Conservation (phyloP, 2,329 filamentous ascomycete species). For the Atkinsonella hypoxylon region DNA sequence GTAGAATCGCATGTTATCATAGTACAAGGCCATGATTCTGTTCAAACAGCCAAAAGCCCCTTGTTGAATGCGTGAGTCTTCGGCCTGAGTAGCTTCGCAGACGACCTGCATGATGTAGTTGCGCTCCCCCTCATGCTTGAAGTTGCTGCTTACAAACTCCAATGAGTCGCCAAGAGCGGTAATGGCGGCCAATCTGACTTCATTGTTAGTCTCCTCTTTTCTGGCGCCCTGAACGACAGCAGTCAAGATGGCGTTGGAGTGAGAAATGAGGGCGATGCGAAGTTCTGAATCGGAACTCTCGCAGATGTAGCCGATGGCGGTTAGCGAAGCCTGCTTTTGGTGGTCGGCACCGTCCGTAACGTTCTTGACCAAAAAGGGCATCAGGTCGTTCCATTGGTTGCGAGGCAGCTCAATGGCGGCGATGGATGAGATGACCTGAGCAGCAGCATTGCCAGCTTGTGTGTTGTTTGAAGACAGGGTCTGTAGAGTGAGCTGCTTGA, state of each 20-base stretch:
- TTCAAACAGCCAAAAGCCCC: conserved; percentile 95
- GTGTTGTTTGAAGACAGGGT: conserved; percentile 70
- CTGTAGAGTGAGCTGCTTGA: conserved; percentile 84
- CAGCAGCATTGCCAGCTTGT: conserved; percentile 77
- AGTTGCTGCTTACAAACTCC: conserved; percentile 96
- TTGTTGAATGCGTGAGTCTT: conserved; percentile 84
- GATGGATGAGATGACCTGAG: conserved; percentile 91
- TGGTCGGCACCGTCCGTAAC: conserved; percentile 77
- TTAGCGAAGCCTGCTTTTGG: conserved; percentile 88
- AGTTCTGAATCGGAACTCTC: conserved; percentile 87
- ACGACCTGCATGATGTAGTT: conserved; percentile 99
- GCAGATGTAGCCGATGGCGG: conserved; percentile 97
- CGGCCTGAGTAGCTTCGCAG: conserved; percentile 93
- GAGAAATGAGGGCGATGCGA: conserved; percentile 63
- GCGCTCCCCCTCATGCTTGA: conserved; percentile 96
- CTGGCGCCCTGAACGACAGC: conserved; percentile 95
- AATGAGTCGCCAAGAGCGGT: conserved; percentile 90
- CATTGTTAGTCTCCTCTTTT: conserved; percentile 85
- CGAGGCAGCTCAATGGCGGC: conserved; percentile 89
- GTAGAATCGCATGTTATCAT: conserved; percentile 99
- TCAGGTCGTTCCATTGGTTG: conserved; percentile 86
- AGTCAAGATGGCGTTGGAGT: conserved; percentile 96
- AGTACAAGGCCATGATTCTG: conserved; percentile 97
- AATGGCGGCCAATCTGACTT: conserved; percentile 87
- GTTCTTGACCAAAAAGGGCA: conserved; percentile 80